These are phyloP conservation scores for Irpex sp. DNA, from an alignment of 1,284 basidiomycete species.

Conservation along the genomic window DNA sequence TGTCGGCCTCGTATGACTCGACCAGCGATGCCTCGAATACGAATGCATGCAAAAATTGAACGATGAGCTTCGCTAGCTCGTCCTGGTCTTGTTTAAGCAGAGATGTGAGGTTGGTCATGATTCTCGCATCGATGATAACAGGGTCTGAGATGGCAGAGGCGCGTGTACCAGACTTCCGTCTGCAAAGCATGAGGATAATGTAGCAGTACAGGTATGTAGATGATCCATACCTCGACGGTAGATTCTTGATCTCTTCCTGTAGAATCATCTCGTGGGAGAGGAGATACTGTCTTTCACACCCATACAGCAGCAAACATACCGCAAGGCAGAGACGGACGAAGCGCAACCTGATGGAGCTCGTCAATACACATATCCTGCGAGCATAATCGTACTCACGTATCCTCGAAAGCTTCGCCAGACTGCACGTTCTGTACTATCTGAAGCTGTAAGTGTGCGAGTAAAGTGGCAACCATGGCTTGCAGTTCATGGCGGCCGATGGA, in stretches of 20 bases:
- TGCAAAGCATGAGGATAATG: constrained; percentile 21
- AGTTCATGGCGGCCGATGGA: constrained; percentile 55
- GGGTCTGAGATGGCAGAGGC: constrained; percentile 46
- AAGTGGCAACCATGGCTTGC: constrained; percentile 43
- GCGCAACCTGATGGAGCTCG: constrained; percentile 19
- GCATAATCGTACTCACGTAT: constrained; percentile 32
- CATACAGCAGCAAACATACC: constrained; percentile 58
- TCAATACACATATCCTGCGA: background rate
- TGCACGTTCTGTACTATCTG: constrained; percentile 28
- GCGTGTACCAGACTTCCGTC: constrained; percentile 45
- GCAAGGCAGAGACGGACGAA: constrained; percentile 59
- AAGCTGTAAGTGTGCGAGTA: constrained; percentile 42
- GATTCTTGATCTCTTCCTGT: constrained; percentile 41
- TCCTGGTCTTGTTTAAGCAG: constrained; percentile 48
- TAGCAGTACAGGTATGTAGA: background rate
- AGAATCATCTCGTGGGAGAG: constrained; percentile 39
- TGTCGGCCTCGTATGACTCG: constrained; percentile 64
- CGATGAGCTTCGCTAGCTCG: constrained; percentile 51
- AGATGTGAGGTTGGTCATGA: constrained; percentile 50
- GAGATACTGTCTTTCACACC: constrained; percentile 52
- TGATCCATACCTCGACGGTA: constrained; percentile 50
- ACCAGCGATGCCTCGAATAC: constrained; percentile 54
- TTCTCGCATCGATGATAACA: constrained; percentile 48
- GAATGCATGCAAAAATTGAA: constrained; percentile 61
- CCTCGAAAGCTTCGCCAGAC: constrained; percentile 7